Percentiles rank a stretch among this genome's conserved stretches.
phyloP scores from a whole-genome alignment of 164 flowering plant genomes.

The Echeveria elegans region DNA sequence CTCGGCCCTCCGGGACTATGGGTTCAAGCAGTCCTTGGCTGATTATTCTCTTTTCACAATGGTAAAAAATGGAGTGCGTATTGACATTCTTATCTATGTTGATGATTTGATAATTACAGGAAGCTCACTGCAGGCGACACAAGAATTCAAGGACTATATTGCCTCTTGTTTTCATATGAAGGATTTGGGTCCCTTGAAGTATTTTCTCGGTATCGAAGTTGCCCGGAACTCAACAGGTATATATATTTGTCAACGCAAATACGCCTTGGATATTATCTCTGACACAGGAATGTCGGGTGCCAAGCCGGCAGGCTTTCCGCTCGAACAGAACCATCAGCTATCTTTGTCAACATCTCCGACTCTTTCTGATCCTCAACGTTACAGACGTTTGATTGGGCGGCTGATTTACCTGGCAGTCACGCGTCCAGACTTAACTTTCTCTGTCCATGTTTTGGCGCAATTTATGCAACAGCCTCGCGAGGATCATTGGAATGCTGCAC shows the following conservation, averaged over 20 bases:
- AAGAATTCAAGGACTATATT: neutral
- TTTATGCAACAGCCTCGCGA: neutral
- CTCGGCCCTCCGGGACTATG: neutral
- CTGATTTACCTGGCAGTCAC: slow-evolving; percentile 1
- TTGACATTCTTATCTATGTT: neutral
- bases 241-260: neutral
- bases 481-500: neutral
- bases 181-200: neutral
- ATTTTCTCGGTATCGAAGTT: neutral
- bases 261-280: neutral
- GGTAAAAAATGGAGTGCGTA: neutral
- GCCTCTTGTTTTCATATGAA: neutral
- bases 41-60: neutral
- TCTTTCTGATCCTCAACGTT: neutral
- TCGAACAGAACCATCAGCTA: neutral
- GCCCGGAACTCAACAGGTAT: neutral
- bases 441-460: neutral
- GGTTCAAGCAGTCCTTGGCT: neutral
- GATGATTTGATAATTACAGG: neutral
- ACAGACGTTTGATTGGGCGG: neutral
- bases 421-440: neutral
- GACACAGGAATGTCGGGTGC: neutral
- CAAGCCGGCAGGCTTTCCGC: neutral
- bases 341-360: neutral
- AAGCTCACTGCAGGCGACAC: neutral